phyloP scores from a whole-genome alignment of 2,329 filamentous ascomycete genomes.

The Cordyceps pruinosa region DNA sequence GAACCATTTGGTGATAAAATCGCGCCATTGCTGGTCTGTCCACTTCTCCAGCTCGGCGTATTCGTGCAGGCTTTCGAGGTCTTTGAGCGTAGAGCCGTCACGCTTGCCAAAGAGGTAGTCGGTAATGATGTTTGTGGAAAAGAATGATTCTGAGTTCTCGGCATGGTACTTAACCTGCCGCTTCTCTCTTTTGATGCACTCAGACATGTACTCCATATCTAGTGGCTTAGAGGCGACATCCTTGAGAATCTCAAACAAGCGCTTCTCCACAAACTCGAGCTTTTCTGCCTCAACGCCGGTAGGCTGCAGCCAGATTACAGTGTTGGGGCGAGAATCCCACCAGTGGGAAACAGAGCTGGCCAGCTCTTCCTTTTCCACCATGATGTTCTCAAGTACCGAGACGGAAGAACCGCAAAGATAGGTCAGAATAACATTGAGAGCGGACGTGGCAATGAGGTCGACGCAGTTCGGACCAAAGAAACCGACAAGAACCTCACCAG shows the following conservation, averaged over 20 bases:
- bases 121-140: slow-evolving; percentile 77
- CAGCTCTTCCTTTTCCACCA: slow-evolving; percentile 90
- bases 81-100: slow-evolving; percentile 68
- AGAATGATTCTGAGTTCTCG: slow-evolving; percentile 74
- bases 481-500: slow-evolving; percentile 76
- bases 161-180: slow-evolving; percentile 77
- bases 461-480: slow-evolving; percentile 83
- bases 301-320: slow-evolving; percentile 78
- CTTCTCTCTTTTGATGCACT: slow-evolving; percentile 76
- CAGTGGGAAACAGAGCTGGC: slow-evolving; percentile 78
- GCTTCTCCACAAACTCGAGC: slow-evolving; percentile 74
- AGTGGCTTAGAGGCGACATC: slow-evolving; percentile 74
- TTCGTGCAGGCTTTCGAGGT: slow-evolving; percentile 49
- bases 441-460: slow-evolving; percentile 60
- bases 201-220: slow-evolving; percentile 83
- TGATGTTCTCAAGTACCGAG: slow-evolving; percentile 79
- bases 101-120: slow-evolving; percentile 87
- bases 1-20: slow-evolving; percentile 77
- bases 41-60: slow-evolving; percentile 69
- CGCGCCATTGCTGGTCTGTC: slow-evolving; percentile 77
- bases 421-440: slow-evolving; percentile 70
- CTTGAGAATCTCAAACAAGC: slow-evolving; percentile 75
- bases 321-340: slow-evolving; percentile 72
- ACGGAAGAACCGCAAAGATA: slow-evolving; percentile 93
- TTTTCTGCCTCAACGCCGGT: slow-evolving; percentile 83